A percentile compares a stretch with the other conserved stretches of the same genome.
These are phyloP conservation scores for Erigeron philadelphicus DNA, from an alignment of 140 eudicot genomes.

Conservation along the genomic window DNA sequence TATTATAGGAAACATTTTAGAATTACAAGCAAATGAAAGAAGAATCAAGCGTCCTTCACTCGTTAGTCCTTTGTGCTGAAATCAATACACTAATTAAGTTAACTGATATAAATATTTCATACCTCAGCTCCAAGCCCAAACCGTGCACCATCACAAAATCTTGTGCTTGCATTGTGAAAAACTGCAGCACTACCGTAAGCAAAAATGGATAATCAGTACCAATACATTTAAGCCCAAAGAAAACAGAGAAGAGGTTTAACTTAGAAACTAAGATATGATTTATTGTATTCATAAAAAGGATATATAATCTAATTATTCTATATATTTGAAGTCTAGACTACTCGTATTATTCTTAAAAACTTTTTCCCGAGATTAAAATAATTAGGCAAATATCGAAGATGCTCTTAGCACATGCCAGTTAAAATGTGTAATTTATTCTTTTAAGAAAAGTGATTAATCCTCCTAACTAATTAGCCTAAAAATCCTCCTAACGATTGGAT, in stretches of 20 bases:
- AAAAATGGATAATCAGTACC: constrained; percentile 11
- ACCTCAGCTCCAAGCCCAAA: constrained; percentile 99
- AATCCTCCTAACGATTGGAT: no score
- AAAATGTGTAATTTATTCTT: neutral
- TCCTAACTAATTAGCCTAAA: no score
- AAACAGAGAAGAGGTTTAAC: neutral
- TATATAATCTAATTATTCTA: neutral
- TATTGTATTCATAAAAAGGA: neutral
- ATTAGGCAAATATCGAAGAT: neutral
- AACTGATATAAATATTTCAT: constrained; percentile 10
- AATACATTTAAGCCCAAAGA: neutral
- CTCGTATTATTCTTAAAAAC: no score
- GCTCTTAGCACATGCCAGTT: neutral
- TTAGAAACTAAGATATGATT: no score
- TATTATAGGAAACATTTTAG: constrained; percentile 13
- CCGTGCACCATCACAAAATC: constrained; percentile 97
- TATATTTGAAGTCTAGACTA: neutral
- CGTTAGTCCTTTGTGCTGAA: neutral
- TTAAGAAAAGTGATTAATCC: no score
- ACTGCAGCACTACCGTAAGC: constrained; percentile 78
- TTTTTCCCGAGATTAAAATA: neutral
- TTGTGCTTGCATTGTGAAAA: constrained; percentile 91
- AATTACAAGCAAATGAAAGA: constrained; percentile 5
- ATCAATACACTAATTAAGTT: neutral
- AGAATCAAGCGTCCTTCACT: neutral